Base-by-base conservation (phyloP, 1,284 basidiomycete genomes). In the Ceratobasidium sp. region DNA sequence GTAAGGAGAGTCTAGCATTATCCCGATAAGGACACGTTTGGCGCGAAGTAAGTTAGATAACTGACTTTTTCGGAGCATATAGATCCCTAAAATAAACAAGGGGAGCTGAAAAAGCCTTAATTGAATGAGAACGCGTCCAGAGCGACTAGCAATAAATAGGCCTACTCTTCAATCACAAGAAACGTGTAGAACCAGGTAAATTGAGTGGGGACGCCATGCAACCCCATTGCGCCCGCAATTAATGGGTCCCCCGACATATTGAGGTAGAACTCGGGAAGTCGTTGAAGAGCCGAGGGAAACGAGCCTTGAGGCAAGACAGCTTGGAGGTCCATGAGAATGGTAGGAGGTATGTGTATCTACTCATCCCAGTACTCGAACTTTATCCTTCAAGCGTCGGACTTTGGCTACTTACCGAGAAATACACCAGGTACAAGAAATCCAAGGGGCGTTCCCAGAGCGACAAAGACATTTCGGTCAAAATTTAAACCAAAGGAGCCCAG, bases 61-160 rank as follows among this genome's bases (percentile, higher is more conserved):
- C 82, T 66, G 73, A 86, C 90, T 85, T 73, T 80, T 82, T 82
- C 84, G 89, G 6, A 94, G 79, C 0, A 84, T 87, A 16, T 79
- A 79, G 44, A 87, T 80, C 13, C 89, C 89, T 11, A 92, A 69
- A 33, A 90, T 74, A 75, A 93, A 93, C 0, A 87, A 82, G 0
- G 91, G 91, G 0, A 93, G 76, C 76, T 93, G 91, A 76, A 93
- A 90, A 50, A 86, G 71, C 0, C 87, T 89, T 62, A 6, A 13
- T 33, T 52, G 27, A 53, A 30, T 56, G 5, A 46, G 41, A 46
- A 14, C 29, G 9, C 36, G 53, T 8, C 25, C n/a, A 36, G 4
- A 36, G 4, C 33, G 11, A 36, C 11, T 36, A 36, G 4, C 11
- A 23, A 16, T 11, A 36, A 36, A 36, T 19, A 46, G 13, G 70